Conservation (phyloP, 1,139 yeast species). For the Sugiyamaella neomexicana region DNA sequence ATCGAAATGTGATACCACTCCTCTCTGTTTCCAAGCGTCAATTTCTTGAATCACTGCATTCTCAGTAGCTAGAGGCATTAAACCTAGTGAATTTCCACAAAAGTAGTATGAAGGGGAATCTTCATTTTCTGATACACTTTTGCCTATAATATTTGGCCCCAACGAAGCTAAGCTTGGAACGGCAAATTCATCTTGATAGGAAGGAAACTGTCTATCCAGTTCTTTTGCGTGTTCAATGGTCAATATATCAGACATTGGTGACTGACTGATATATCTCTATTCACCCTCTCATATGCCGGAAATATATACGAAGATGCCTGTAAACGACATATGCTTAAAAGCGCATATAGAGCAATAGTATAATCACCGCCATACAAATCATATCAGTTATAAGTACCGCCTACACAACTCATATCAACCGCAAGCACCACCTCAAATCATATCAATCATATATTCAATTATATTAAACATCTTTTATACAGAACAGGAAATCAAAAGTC, state of each 20-base stretch:
- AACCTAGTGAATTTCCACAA: conserved; percentile 89
- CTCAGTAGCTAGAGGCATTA: conserved; percentile 72
- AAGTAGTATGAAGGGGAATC: conserved; percentile 53
- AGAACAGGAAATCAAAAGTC: conserved; percentile 7
- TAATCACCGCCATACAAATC: no score
- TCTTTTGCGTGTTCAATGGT: conserved; percentile 31
- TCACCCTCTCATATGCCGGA: no score
- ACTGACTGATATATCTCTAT: no score
- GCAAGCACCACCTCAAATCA: no score
- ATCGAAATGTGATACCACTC: conserved; percentile 84
- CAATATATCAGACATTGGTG: conserved; percentile 1
- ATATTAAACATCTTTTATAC: conserved; percentile 6
- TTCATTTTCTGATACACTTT: conserved; percentile 13
- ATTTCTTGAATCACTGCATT: conserved; percentile 63
- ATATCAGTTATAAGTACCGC: no score
- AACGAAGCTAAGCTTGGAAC: conserved; percentile 61
- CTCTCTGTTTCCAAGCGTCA: conserved; percentile 77
- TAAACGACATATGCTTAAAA: no score
- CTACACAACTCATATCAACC: no score
- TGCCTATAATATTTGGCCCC: conserved; percentile 41
- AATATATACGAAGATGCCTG: no score
- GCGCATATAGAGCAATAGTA: no score
- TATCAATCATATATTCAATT: conserved; percentile 13
- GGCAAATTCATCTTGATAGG: conserved; percentile 48
- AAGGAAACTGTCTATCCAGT: conserved; percentile 45